A percentile compares a stretch with the other conserved stretches of the same genome.
These are phyloP conservation scores for Isoetes engelmannii DNA, from an alignment of 83 land plant species.

Conservation along the genomic window DNA sequence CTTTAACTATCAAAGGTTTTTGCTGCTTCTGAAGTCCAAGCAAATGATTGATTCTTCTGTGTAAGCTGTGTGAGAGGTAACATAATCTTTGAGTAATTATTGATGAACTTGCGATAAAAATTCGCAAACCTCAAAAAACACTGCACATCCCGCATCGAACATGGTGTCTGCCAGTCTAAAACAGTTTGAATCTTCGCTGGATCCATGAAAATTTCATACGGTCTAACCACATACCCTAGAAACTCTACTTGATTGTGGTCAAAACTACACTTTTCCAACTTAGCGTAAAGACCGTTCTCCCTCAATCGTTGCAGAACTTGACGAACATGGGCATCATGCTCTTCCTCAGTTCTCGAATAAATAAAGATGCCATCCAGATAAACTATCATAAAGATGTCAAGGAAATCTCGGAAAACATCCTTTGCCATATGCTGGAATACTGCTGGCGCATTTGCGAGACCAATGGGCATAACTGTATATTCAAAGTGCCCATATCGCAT, in stretches of 20 bases:
- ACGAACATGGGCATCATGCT: background rate
- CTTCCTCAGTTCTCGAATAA: no score
- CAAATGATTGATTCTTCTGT: constrained; percentile 4
- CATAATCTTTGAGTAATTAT: background rate
- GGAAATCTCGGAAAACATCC: no score
- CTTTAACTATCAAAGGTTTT: background rate
- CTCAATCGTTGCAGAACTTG: constrained; percentile 1
- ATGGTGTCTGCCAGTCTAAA: constrained; percentile 7
- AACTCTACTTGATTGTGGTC: background rate
- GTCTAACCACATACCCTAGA: background rate
- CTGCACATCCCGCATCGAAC: constrained; percentile 6
- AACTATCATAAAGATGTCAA: no score
- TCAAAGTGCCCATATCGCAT: background rate
- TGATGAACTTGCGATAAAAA: constrained; percentile 10
- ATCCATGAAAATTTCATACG: constrained; percentile 3
- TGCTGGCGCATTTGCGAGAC: no score
- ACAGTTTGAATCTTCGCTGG: background rate
- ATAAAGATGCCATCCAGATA: no score
- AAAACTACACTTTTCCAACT: background rate
- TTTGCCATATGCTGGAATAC: no score
- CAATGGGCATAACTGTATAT: background rate
- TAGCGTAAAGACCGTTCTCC: background rate
- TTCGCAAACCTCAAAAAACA: constrained; percentile 17
- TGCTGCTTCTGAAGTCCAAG: background rate
- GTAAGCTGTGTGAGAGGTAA: constrained; percentile 13